Conservation (phyloP, 176 grass and related monocot species). For the Thinopyrum elongatum region DNA sequence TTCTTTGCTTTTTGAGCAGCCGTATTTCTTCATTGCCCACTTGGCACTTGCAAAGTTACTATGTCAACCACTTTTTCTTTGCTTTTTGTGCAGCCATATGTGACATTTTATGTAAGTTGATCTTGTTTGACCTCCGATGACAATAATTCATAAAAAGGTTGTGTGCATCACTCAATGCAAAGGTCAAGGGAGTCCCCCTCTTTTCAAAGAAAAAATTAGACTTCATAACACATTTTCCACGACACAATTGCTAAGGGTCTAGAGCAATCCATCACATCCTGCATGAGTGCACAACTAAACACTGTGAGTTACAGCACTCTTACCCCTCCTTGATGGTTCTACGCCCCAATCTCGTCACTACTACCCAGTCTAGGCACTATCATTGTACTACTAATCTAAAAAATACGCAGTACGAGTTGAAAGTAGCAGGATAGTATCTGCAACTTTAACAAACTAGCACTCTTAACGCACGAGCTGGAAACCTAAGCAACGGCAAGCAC, state of each 20-base stretch:
- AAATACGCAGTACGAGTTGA: not conserved
- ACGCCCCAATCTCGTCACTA: not conserved
- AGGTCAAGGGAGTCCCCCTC: not conserved
- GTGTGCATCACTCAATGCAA: not conserved
- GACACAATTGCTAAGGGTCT: not conserved
- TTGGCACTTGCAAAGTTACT: not conserved
- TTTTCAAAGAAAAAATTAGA: not conserved
- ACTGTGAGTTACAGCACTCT: not conserved
- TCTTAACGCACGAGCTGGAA: not conserved
- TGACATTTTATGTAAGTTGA: not conserved
- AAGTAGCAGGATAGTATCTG: not conserved
- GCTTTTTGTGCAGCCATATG: not conserved
- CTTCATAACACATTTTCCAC: not conserved
- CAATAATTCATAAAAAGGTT: not conserved
- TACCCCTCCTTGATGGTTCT: constrained; percentile 17
- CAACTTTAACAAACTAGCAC: not conserved
- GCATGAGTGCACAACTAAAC: not conserved
- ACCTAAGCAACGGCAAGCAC: constrained; percentile 9
- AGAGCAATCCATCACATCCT: not conserved
- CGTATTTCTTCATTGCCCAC: not conserved
- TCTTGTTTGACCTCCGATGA: not conserved
- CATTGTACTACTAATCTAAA: constrained; percentile 8
- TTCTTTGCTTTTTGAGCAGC: not conserved
- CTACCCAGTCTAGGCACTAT: not conserved
- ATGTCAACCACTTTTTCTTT: not conserved